These are phyloP conservation scores for Boletus tomentosulus DNA, from an alignment of 768 basidiomycete genomes.

Conservation along the genomic window DNA sequence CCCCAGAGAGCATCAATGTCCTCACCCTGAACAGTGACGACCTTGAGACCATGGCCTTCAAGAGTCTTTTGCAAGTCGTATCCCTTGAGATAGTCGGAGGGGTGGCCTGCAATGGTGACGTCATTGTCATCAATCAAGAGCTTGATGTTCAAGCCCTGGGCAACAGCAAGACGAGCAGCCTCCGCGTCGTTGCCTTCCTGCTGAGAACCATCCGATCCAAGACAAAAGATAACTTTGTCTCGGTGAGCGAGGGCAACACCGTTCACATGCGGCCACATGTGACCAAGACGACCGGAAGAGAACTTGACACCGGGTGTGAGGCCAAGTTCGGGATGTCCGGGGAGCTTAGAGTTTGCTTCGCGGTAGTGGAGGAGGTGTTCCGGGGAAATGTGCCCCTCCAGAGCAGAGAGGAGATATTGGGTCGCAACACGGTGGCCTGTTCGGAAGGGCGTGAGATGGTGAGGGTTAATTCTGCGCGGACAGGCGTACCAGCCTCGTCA, in stretches of 20 bases:
- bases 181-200: slow-evolving; percentile 92
- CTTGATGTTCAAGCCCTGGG: slow-evolving; percentile 79
- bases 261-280: slow-evolving; percentile 88
- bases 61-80: slow-evolving; percentile 70
- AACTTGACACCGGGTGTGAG: slow-evolving; percentile 92
- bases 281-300: slow-evolving; percentile 88
- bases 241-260: slow-evolving; percentile 78
- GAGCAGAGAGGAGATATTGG: slow-evolving; percentile 78
- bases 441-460: neutral
- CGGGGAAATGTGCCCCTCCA: slow-evolving; percentile 65
- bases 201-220: slow-evolving; percentile 88
- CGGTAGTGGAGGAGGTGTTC: slow-evolving; percentile 85
- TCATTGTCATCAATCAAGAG: slow-evolving; percentile 87
- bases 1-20: slow-evolving; percentile 76
- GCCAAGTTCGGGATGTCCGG: slow-evolving; percentile 86
- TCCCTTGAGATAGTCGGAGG: slow-evolving; percentile 80
- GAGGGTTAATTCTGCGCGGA: neutral
- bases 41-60: slow-evolving; percentile 77
- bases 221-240: slow-evolving; percentile 72
- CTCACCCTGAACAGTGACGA: slow-evolving; percentile 70
- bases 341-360: slow-evolving; percentile 80
- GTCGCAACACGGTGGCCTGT: slow-evolving; percentile 87
- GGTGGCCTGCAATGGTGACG: slow-evolving; percentile 90
- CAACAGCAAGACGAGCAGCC: slow-evolving; percentile 83
- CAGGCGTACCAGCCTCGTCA: slow-evolving; percentile 72